A percentile compares a stretch with the other conserved stretches of the same genome.
phyloP scores from a whole-genome alignment of 495 filamentous ascomycete genomes.

The Jackrogersella multiformis region DNA sequence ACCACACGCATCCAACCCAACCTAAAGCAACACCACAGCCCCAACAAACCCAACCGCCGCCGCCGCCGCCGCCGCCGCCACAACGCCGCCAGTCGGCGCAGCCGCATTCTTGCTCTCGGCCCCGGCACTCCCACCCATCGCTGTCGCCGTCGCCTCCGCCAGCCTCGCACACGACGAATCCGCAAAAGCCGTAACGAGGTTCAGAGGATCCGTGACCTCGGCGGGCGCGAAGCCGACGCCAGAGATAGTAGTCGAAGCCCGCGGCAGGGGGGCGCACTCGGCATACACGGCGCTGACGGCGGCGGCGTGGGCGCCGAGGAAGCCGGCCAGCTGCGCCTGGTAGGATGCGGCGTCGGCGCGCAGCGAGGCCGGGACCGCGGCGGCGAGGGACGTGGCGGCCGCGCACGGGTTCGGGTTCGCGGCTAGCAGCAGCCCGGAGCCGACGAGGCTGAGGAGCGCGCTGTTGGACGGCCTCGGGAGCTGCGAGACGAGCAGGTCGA shows the following conservation, averaged over 20 bases:
- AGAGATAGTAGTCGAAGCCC: neutral
- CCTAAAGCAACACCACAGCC: conserved; percentile 30
- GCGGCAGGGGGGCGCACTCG: neutral
- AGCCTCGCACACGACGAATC: neutral
- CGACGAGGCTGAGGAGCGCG: neutral
- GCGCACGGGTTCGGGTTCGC: conserved; percentile 7
- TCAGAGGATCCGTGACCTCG: neutral
- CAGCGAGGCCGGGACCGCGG: conserved; percentile 18
- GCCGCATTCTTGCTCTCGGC: conserved; percentile 4
- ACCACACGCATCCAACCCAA: neutral
- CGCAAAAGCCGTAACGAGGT: neutral
- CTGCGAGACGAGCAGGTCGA: neutral
- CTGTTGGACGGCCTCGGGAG: neutral
- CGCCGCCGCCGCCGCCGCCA: conserved; percentile 6
- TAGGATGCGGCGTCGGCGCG: conserved; percentile 25
- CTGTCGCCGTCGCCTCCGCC: neutral
- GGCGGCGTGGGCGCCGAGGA: conserved; percentile 15
- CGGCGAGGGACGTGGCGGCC: conserved; percentile 1
- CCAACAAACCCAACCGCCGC: conserved; percentile 30
- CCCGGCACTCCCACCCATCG: neutral
- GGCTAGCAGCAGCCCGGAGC: too few relatives aligned
- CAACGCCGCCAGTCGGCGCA: conserved; percentile 21
- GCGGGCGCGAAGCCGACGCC: neutral
- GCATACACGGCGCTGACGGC: conserved; percentile 8
- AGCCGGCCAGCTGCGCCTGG: conserved; percentile 27